A percentile compares a stretch with the other conserved stretches of the same genome.
These are phyloP conservation scores for Sporothrix sp. DNA, from an alignment of 2,329 filamentous ascomycete genomes.

Conservation along the genomic window DNA sequence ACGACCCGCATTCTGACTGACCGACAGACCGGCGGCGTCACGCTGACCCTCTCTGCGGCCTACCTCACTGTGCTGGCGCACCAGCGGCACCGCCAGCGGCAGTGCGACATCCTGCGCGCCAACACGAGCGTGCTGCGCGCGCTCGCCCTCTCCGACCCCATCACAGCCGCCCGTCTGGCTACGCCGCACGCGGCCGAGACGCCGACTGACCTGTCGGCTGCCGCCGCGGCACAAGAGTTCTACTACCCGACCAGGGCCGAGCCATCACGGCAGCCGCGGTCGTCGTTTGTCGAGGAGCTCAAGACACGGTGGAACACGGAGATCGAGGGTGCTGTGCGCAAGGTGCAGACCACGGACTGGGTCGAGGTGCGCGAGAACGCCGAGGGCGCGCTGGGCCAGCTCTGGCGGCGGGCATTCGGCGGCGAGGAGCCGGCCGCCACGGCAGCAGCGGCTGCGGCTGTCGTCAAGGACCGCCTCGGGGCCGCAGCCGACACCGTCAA, in stretches of 20 bases:
- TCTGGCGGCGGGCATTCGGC: slow-evolving; percentile 35
- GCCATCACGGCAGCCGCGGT: slow-evolving; percentile 42
- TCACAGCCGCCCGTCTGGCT: slow-evolving; percentile 23
- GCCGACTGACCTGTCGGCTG: slow-evolving; percentile 2
- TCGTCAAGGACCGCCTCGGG: slow-evolving; percentile 17
- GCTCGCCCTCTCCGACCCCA: slow-evolving; percentile 35
- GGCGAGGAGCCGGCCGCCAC: slow-evolving; percentile 24
- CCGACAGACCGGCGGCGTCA: slow-evolving; percentile 60
- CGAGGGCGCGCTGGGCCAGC: slow-evolving; percentile 38
- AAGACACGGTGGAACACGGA: slow-evolving; percentile 76
- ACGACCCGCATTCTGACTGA: neutral
- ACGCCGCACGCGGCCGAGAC: slow-evolving; percentile 28
- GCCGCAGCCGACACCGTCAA: slow-evolving; percentile 24
- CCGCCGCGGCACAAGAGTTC: slow-evolving; percentile 8
- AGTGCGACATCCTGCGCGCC: slow-evolving; percentile 46
- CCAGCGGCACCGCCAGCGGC: slow-evolving; percentile 54
- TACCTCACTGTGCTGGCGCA: slow-evolving; percentile 64
- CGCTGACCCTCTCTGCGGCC: slow-evolving; percentile 62
- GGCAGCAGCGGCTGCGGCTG: slow-evolving; percentile 23
- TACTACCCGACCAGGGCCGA: slow-evolving; percentile 10
- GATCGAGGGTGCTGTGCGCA: slow-evolving; percentile 54
- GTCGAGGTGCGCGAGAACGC: slow-evolving; percentile 47
- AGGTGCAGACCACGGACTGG: slow-evolving; percentile 60
- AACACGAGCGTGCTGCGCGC: slow-evolving; percentile 46
- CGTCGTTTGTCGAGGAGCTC: slow-evolving; percentile 52